Percentiles rank a stretch among this genome's conserved stretches.
phyloP scores from a whole-genome alignment of 176 grass and related monocot species.

The Oryza glaberrima region DNA sequence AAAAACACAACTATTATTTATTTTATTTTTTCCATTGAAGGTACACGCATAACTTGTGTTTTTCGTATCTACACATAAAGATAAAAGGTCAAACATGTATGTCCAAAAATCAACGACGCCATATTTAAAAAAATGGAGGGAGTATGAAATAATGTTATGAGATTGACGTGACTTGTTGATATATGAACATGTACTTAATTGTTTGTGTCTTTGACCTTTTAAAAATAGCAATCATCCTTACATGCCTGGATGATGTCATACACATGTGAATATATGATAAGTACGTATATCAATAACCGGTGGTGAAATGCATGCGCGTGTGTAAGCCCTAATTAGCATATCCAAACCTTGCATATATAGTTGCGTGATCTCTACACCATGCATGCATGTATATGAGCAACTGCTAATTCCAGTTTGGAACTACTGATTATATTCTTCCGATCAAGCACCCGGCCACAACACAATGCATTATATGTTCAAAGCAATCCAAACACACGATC shows the following conservation, averaged over 20 bases:
- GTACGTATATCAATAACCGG: not conserved
- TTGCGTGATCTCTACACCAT: not conserved
- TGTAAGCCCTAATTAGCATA: not conserved
- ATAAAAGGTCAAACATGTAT: no score
- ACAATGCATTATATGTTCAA: not conserved
- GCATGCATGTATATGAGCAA: not conserved
- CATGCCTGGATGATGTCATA: not conserved
- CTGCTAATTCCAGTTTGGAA: not conserved
- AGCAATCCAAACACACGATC: constrained; percentile 15
- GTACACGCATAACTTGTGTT: no score
- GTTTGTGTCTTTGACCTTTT: not conserved
- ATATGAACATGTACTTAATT: not conserved
- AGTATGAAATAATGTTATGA: no score
- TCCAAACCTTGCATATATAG: not conserved
- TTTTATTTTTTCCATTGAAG: no score
- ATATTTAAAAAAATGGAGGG: no score
- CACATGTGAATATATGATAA: not conserved
- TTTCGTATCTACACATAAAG: no score
- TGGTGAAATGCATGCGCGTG: not conserved
- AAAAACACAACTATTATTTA: no score
- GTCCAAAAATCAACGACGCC: no score
- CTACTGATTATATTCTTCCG: not conserved
- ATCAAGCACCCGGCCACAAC: not conserved
- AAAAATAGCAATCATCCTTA: not conserved
- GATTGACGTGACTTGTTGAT: not conserved